Percentiles rank a stretch among this genome's conserved stretches.
Conservation (phyloP, 495 filamentous ascomycete genomes). For the Lasiosphaeriaceae sp. region DNA sequence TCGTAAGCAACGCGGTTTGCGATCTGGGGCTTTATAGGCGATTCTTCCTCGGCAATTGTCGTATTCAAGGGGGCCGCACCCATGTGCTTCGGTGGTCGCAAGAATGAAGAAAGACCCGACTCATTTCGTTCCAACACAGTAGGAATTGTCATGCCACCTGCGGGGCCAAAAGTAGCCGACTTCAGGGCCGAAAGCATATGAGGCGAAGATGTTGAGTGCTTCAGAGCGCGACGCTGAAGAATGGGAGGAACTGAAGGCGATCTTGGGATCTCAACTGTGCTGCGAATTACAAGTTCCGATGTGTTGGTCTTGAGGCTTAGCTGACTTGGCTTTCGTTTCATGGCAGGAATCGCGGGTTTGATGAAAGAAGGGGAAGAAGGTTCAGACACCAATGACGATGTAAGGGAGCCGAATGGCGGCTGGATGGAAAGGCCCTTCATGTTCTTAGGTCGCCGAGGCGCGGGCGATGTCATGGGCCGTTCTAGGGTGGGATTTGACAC, state of each 20-base stretch:
- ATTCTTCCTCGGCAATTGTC: slow-evolving; percentile 70
- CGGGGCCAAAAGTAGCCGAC: slow-evolving; percentile 49
- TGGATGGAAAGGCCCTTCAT: slow-evolving; percentile 91
- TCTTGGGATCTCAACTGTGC: slow-evolving; percentile 39
- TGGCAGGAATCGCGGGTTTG: slow-evolving; percentile 64
- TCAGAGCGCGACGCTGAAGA: slow-evolving; percentile 50
- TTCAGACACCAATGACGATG: slow-evolving; percentile 54
- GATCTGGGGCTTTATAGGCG: slow-evolving; percentile 60
- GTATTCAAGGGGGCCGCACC: slow-evolving; percentile 27
- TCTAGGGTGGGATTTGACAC: slow-evolving; percentile 37
- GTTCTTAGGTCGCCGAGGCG: slow-evolving; percentile 77
- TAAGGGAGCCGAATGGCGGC: slow-evolving; percentile 55
- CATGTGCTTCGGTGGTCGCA: slow-evolving; percentile 40
- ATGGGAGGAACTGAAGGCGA: slow-evolving; percentile 47
- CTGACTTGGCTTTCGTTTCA: slow-evolving; percentile 73
- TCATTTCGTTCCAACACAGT: slow-evolving; percentile 46
- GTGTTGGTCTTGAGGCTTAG: slow-evolving; percentile 63
- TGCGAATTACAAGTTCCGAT: slow-evolving; percentile 36
- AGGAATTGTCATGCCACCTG: slow-evolving; percentile 51
- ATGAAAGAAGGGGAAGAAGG: slow-evolving; percentile 80
- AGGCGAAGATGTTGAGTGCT: slow-evolving; percentile 54
- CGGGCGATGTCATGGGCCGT: slow-evolving; percentile 60
- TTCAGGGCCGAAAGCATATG: slow-evolving; percentile 51
- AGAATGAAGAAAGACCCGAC: slow-evolving; percentile 44
- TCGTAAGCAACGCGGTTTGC: slow-evolving; percentile 50